Evolutionary conservation across 176 grass and related monocot species (phyloP), one percentile per base, ranked within the genome.

Genomic region (Microstegium vimineum): DNA sequence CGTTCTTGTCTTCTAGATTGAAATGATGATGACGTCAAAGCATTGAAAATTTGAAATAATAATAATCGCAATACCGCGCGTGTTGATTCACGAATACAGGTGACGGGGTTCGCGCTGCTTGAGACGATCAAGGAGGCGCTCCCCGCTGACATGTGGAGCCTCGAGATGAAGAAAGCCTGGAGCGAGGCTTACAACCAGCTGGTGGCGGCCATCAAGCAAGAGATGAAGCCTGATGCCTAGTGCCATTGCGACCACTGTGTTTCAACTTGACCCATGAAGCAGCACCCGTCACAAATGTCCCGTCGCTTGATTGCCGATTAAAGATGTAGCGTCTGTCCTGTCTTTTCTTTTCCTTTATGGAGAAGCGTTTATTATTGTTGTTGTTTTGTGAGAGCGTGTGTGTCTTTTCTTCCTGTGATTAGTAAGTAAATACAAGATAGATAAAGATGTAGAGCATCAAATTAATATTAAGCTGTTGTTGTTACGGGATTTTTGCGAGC

Each of bases 61-160:
- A 27, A 63, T 60, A 37, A 20, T 22, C 37, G 38, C 45, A 63
- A 31, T 7, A 10, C 5, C 20, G 76, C 25, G 25, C 15, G 69
- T 47, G 40, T 6, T 47, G 40, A 46, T 12, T 12, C 17, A 5
- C 17, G 38, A 5, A 30, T 46, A 42, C 82, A 97, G 95, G 96
- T 99, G 38, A 90, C 91, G 20, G 76, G 89, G 82, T 95, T 93
- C 70, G 96, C 96, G 0, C 81, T 97, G 49, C 82, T 97, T 0
- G 81, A 93, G 26, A 93, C 86, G 16, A 93, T 93, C n/a, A 91
- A 97, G 84, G 90, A 89, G 80, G 91, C 91, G 14, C 64, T 93
- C 8, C 94, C 91, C 5, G 83, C 74, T 31, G 84, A 93, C 34
- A 97, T 97, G 89, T 97, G 94, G 91, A 64, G 86, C 63, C 45